Evolutionary conservation across 1,284 basidiomycete genomes (phyloP).

Genomic region (Pyrrhoderma noxium): DNA sequence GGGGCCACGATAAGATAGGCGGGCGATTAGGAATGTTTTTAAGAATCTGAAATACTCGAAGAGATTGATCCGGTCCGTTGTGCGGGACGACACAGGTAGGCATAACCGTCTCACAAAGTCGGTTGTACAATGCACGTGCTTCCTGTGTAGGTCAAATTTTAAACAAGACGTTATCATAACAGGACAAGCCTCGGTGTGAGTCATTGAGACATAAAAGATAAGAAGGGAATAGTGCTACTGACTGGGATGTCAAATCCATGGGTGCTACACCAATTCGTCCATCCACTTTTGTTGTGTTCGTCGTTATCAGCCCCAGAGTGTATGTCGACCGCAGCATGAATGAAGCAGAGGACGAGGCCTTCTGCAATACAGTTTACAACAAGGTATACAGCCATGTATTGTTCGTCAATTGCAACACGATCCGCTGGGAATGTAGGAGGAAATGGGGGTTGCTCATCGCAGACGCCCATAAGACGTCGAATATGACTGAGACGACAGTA

Average conservation of each 20-base stretch:
- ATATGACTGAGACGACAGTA: constrained; percentile 67
- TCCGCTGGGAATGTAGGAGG: constrained; percentile 48
- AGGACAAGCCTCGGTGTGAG: too few relatives aligned
- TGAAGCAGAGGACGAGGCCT: constrained; percentile 88
- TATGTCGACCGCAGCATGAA: constrained; percentile 81
- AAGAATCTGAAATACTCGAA: constrained; percentile 78
- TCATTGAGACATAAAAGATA: background rate
- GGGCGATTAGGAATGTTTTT: constrained; percentile 43
- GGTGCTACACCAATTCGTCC: constrained; percentile 95
- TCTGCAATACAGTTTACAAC: constrained; percentile 94
- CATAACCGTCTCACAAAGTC: constrained; percentile 43
- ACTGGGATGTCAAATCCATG: constrained; percentile 35
- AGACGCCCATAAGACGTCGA: constrained; percentile 59
- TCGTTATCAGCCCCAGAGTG: constrained; percentile 76
- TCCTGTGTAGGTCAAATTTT: constrained; percentile 44
- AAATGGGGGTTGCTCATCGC: constrained; percentile 22
- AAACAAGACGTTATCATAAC: too few relatives aligned
- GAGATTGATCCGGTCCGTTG: constrained; percentile 16
- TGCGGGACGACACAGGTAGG: constrained; percentile 23
- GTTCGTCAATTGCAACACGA: constrained; percentile 63
- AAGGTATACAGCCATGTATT: constrained; percentile 87
- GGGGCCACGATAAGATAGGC: constrained; percentile 84
- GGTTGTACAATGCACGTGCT: constrained; percentile 48
- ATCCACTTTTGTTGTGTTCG: constrained; percentile 64
- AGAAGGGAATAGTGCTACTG: constrained; percentile 3